Percentiles rank a stretch among this genome's conserved stretches.
Conservation (phyloP, 2,329 filamentous ascomycete genomes). For the Fusarium sp. region DNA sequence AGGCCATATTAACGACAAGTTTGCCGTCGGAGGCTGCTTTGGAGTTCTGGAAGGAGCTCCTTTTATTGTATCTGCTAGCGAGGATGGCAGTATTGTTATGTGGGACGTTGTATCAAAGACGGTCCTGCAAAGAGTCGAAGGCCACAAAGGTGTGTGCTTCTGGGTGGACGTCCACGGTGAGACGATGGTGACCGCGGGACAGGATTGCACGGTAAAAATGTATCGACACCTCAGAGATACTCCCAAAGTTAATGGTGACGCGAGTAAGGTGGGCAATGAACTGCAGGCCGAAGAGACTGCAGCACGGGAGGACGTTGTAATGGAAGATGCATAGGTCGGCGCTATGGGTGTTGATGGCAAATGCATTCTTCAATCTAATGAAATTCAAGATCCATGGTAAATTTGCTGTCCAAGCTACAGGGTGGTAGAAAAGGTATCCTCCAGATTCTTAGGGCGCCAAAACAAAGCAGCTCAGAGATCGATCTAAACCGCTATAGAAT, state of each 20-base stretch:
- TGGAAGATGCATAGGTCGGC: conserved; percentile 46
- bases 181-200: conserved; percentile 67
- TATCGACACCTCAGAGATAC: conserved; percentile 53
- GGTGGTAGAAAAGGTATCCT: background rate
- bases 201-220: conserved; percentile 65
- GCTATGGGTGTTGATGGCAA: background rate
- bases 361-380: background rate
- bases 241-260: conserved; percentile 34
- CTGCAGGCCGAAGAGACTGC: conserved; percentile 65
- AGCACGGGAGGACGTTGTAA: conserved; percentile 54
- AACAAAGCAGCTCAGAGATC: background rate
- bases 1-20: conserved; percentile 86
- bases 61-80: conserved; percentile 86
- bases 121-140: conserved; percentile 74
- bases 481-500: background rate
- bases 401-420: background rate
- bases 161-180: conserved; percentile 71
- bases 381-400: background rate
- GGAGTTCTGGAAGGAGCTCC: conserved; percentile 63
- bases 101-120: conserved; percentile 94
- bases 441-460: background rate
- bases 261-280: conserved; percentile 51
- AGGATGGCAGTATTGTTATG: conserved; percentile 84
- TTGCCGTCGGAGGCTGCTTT: conserved; percentile 87
- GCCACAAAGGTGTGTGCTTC: conserved; percentile 69